Evolutionary conservation across 495 filamentous ascomycete genomes (phyloP).

Genomic region (Penicillium canariense): DNA sequence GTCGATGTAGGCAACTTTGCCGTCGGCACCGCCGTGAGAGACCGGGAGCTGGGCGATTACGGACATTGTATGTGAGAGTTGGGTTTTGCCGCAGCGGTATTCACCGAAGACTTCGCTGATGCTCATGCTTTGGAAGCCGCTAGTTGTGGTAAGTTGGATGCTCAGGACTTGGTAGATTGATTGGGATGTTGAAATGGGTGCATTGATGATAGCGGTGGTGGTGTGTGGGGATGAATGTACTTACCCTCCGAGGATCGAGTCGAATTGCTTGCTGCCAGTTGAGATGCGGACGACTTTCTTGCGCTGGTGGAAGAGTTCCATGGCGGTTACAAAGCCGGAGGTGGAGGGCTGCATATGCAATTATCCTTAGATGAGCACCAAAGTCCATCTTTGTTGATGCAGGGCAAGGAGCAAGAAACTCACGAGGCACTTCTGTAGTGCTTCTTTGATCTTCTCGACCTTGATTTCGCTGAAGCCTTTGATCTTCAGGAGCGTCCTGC

Average conservation of each 20-base stretch:
- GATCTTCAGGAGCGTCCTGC: slow-evolving; percentile 66
- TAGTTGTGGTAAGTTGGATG: slow-evolving; percentile 19
- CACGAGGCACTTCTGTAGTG: slow-evolving; percentile 69
- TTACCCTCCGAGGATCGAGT: slow-evolving; percentile 67
- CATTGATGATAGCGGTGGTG: not conserved
- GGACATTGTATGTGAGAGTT: slow-evolving; percentile 67
- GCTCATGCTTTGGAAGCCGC: slow-evolving; percentile 77
- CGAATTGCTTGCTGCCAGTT: slow-evolving; percentile 74
- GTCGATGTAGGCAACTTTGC: slow-evolving; percentile 79
- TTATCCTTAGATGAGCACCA: not conserved
- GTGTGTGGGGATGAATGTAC: slow-evolving; percentile 1
- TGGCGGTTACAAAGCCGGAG: slow-evolving; percentile 73
- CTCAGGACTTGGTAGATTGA: not conserved
- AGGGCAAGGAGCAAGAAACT: not conserved
- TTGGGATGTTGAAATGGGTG: not conserved
- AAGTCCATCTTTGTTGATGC: not conserved
- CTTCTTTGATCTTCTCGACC: slow-evolving; percentile 80
- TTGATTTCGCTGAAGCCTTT: slow-evolving; percentile 80
- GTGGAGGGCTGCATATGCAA: slow-evolving; percentile 51
- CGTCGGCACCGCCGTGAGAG: slow-evolving; percentile 71
- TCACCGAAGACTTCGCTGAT: slow-evolving; percentile 75
- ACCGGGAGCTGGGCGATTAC: slow-evolving; percentile 58
- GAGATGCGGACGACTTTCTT: slow-evolving; percentile 68
- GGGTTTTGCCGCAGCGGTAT: slow-evolving; percentile 77
- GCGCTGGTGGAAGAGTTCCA: slow-evolving; percentile 66